Conservation (phyloP, 139 green algal species). For the Zygnema cylindricum region DNA sequence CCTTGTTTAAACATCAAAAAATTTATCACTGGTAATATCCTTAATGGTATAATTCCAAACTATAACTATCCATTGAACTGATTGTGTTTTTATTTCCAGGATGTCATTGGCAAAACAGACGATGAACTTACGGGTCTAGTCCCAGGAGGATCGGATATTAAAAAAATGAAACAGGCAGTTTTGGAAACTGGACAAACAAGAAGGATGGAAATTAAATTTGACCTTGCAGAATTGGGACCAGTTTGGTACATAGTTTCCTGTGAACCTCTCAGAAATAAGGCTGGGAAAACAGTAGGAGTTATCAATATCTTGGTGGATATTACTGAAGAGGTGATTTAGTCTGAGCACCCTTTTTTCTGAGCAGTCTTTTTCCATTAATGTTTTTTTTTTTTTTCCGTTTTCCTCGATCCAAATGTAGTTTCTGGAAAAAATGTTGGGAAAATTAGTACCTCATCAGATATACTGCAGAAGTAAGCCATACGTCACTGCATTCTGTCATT, state of each 20-base stretch:
- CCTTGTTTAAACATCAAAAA: not conserved
- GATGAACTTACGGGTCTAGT: not conserved
- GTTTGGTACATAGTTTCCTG: slow-evolving; percentile 9
- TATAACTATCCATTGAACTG: not conserved
- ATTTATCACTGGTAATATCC: not conserved
- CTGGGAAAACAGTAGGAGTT: not conserved
- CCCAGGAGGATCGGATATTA: not conserved
- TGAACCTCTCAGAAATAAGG: not conserved
- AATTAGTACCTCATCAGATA: too few species aligned
- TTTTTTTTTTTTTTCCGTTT: too few species aligned
- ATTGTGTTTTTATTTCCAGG: not conserved
- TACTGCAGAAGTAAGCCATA: too few species aligned
- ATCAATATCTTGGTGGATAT: not conserved
- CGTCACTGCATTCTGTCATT: slow-evolving; percentile 13
- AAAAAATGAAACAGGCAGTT: not conserved
- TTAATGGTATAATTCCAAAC: not conserved
- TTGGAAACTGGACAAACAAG: not conserved
- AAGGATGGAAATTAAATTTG: slow-evolving; percentile 5
- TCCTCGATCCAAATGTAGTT: too few species aligned
- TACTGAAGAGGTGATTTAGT: slow-evolving; percentile 3
- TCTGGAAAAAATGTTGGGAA: too few species aligned
- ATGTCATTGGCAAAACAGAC: not conserved
- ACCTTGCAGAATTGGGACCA: not conserved
- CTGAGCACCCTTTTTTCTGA: not conserved
- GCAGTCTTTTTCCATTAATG: not conserved